Percentiles rank a stretch among this genome's conserved stretches.
Conservation (phyloP, 371 early-diverging fungal genomes). For the Rhizopus sp. region DNA sequence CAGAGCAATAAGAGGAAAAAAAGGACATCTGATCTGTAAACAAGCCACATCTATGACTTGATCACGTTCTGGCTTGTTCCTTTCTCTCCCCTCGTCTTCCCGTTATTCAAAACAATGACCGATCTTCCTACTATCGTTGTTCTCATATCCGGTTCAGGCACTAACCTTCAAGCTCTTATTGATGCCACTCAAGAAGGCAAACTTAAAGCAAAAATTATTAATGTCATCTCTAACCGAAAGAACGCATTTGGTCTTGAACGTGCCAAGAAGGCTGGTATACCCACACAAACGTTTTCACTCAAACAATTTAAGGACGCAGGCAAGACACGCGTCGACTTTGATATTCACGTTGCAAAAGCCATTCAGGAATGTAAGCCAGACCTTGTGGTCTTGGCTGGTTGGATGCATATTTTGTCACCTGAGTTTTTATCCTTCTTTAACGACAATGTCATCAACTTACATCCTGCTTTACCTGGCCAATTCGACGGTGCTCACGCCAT, state of each 20-base stretch:
- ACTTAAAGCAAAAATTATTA: constrained; percentile 58
- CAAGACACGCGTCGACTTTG: constrained; percentile 85
- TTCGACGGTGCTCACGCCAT: constrained; percentile 96
- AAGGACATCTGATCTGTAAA: constrained; percentile 3
- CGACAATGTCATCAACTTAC: constrained; percentile 85
- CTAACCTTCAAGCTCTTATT: constrained; percentile 96
- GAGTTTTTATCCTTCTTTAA: constrained; percentile 77
- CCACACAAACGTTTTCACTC: constrained; percentile 76
- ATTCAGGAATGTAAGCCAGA: constrained; percentile 69
- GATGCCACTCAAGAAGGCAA: constrained; percentile 67
- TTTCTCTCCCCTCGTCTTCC: constrained; percentile 1
- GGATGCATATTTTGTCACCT: constrained; percentile 94
- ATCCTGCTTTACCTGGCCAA: constrained; percentile 94
- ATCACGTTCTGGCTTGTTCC: constrained; percentile 6
- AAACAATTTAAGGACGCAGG: constrained; percentile 81
- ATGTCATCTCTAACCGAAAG: constrained; percentile 82
- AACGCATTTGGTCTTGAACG: constrained; percentile 84
- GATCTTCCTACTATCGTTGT: constrained; percentile 73
- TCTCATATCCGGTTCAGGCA: constrained; percentile 93
- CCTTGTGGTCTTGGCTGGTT: constrained; percentile 93
- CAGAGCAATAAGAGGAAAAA: too few relatives aligned
- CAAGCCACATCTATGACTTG: constrained; percentile 27
- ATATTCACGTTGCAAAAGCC: constrained; percentile 76
- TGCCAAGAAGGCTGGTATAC: constrained; percentile 79
- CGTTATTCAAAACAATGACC: constrained; percentile 8